These are phyloP conservation scores for Pichia sp. DNA, from an alignment of 1,139 yeast genomes.

Conservation along the genomic window DNA sequence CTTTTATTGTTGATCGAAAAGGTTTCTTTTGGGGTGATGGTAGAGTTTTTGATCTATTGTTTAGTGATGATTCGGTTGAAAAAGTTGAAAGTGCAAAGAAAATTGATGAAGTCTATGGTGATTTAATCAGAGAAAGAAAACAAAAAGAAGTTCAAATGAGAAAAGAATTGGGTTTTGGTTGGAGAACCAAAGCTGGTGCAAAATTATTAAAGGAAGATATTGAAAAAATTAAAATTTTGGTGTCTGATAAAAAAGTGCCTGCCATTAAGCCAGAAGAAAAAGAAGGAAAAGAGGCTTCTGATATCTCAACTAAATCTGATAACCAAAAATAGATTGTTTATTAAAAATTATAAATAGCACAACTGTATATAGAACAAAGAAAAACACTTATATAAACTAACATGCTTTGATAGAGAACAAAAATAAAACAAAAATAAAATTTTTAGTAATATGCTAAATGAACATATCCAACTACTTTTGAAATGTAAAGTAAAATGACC, in stretches of 20 bases:
- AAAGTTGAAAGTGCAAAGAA: constrained; percentile 68
- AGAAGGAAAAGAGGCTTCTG: background rate
- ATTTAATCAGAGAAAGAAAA: constrained; percentile 27
- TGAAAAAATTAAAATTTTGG: constrained; percentile 20
- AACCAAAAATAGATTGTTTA: background rate
- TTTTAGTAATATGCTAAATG: constrained; percentile 19
- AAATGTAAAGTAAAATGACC: constrained; percentile 20
- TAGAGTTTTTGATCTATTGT: constrained; percentile 68
- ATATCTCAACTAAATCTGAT: background rate
- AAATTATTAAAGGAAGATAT: constrained; percentile 29
- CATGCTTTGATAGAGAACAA: background rate
- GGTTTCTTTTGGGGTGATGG: constrained; percentile 95
- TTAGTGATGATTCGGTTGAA: constrained; percentile 70
- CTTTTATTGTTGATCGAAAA: constrained; percentile 76
- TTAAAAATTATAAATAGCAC: background rate
- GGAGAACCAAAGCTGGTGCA: constrained; percentile 31
- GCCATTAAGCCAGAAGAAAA: constrained; percentile 2
- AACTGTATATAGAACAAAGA: background rate
- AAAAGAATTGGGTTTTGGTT: constrained; percentile 39
- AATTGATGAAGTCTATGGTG: constrained; percentile 45
- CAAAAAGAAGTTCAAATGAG: constrained; percentile 28
- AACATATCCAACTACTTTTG: constrained; percentile 18
- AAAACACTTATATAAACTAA: background rate
- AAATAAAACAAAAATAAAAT: background rate
- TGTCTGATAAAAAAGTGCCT: constrained; percentile 27